These are phyloP conservation scores for Groenewaldozyma tartarivorans DNA, from an alignment of 805 yeast species.

Conservation along the genomic window DNA sequence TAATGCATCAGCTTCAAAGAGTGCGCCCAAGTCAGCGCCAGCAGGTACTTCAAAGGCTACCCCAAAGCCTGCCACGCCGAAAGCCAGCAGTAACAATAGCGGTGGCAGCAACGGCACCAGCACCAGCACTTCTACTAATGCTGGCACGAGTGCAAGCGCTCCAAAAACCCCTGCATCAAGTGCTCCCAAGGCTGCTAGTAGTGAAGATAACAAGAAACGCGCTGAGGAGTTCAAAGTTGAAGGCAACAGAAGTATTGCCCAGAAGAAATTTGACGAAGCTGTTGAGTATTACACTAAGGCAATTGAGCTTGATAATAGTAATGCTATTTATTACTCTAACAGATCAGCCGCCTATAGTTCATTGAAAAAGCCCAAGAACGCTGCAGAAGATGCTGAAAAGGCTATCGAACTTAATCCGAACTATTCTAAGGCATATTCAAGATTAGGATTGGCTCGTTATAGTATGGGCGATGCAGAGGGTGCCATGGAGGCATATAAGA, in stretches of 20 bases:
- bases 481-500: slow-evolving; percentile 81
- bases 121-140: not conserved
- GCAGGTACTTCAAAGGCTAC: not conserved
- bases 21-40: not conserved
- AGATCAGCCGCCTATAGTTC: slow-evolving; percentile 96
- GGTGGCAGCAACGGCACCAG: slow-evolving; percentile 4
- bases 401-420: slow-evolving; percentile 72
- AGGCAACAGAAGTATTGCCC: slow-evolving; percentile 87
- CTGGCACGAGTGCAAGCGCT: slow-evolving; percentile 10
- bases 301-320: slow-evolving; percentile 53
- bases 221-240: slow-evolving; percentile 82
- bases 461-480: slow-evolving; percentile 92
- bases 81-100: not conserved
- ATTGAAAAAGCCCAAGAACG: slow-evolving; percentile 58
- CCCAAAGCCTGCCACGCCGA: not conserved
- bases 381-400: slow-evolving; percentile 71
- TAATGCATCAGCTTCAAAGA: slow-evolving; percentile 38
- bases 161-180: slow-evolving; percentile 3
- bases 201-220: slow-evolving; percentile 47
- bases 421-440: slow-evolving; percentile 88
- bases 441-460: slow-evolving; percentile 88
- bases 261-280: slow-evolving; percentile 60
- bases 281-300: slow-evolving; percentile 75
- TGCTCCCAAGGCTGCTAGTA: not conserved
- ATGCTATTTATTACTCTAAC: slow-evolving; percentile 82